Conservation (phyloP, 177 flowering plant genomes). For the Vitis hybrid region DNA sequence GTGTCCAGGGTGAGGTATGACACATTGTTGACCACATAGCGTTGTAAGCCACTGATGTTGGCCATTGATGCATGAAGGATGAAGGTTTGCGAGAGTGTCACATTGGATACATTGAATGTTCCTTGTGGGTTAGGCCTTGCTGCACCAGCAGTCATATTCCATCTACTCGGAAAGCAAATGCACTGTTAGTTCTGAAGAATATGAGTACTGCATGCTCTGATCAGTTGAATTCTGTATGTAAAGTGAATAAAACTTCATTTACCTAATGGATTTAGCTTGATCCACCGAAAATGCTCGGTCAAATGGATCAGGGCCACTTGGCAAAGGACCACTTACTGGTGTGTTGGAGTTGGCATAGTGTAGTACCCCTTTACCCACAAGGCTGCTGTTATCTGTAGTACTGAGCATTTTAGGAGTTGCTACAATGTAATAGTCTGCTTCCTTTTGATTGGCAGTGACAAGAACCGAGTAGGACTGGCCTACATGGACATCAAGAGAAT, state of each 20-base stretch:
- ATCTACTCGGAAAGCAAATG: conserved; percentile 24
- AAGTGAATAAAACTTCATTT: background rate
- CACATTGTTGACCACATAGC: conserved; percentile 49
- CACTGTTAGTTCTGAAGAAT: background rate
- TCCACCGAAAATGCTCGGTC: conserved; percentile 42
- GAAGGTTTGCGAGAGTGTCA: conserved; percentile 46
- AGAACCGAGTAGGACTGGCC: conserved; percentile 76
- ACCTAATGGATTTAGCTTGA: conserved; percentile 67
- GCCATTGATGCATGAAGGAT: conserved; percentile 37
- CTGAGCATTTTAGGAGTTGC: conserved; percentile 48
- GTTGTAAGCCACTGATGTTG: conserved; percentile 18
- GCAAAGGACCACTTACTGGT: conserved; percentile 20
- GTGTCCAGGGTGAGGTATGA: conserved; percentile 44
- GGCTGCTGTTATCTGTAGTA: background rate
- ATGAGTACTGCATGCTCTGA: background rate
- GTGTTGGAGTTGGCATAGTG: conserved; percentile 41
- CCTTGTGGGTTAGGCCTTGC: conserved; percentile 84
- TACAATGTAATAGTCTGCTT: conserved; percentile 51
- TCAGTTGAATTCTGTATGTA: background rate
- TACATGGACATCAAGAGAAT: conserved; percentile 65
- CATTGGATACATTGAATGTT: conserved; percentile 51
- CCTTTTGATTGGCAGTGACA: conserved; percentile 45
- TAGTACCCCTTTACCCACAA: conserved; percentile 34
- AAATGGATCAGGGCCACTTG: conserved; percentile 45
- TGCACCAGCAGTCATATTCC: conserved; percentile 66